These are phyloP conservation scores for Oryza coarctata DNA, from an alignment of 176 grass and related monocot genomes.

Conservation along the genomic window DNA sequence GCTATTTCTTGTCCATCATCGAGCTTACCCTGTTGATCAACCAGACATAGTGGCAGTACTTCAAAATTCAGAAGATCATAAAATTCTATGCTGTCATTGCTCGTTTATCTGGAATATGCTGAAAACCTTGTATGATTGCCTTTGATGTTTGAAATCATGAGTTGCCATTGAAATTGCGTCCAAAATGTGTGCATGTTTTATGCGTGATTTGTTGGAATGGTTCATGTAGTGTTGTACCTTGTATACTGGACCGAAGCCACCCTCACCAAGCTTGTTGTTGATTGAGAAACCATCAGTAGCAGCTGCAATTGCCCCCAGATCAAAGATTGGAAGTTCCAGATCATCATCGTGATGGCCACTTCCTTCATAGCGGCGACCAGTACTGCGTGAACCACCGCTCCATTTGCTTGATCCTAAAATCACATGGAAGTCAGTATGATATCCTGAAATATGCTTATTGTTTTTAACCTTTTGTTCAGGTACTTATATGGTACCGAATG, in stretches of 20 bases:
- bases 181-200: neutral
- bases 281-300: slow-evolving; percentile 66
- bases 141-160: neutral
- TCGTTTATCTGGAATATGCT: neutral
- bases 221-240: slow-evolving; percentile 31
- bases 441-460: neutral
- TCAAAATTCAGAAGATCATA: neutral
- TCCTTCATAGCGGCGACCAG: slow-evolving; percentile 17
- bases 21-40: slow-evolving; percentile 57
- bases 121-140: neutral
- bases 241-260: slow-evolving; percentile 71
- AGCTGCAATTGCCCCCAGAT: slow-evolving; percentile 43
- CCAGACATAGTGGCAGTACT: neutral
- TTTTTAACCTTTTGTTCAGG: neutral
- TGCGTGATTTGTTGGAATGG: neutral
- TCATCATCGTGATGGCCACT: slow-evolving; percentile 46
- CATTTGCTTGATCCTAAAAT: slow-evolving; percentile 37
- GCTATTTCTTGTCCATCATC: slow-evolving; percentile 69
- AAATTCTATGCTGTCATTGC: neutral
- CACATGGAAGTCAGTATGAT: neutral
- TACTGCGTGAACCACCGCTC: slow-evolving; percentile 35
- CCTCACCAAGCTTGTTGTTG: slow-evolving; percentile 60
- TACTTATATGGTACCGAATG: neutral
- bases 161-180: neutral
- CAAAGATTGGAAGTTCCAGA: slow-evolving; percentile 54